phyloP scores from a whole-genome alignment of 345 rosid genomes.

The Citrus medica region DNA sequence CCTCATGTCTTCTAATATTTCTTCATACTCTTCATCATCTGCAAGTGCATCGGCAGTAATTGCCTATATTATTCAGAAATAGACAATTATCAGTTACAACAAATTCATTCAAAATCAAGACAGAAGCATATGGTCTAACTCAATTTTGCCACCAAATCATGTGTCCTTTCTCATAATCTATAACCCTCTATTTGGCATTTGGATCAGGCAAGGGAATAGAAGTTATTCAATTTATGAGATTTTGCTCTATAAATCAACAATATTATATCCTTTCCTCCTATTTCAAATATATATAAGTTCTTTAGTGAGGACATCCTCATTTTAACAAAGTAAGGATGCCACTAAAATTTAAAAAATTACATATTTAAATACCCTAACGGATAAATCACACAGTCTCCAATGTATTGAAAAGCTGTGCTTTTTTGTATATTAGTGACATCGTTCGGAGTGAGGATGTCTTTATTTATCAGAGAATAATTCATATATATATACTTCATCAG shows the following conservation, averaged over 20 bases:
- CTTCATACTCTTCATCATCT: slow-evolving; percentile 31
- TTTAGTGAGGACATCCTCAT: too few relatives aligned
- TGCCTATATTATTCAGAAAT: slow-evolving; percentile 12
- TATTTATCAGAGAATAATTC: too few relatives aligned
- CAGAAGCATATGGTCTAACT: neutral
- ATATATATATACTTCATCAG: too few relatives aligned
- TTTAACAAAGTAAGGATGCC: too few relatives aligned
- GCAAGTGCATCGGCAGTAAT: slow-evolving; percentile 22
- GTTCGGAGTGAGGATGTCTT: too few relatives aligned
- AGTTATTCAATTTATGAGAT: neutral
- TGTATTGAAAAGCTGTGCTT: too few relatives aligned
- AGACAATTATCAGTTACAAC: neutral
- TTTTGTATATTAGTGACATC: too few relatives aligned
- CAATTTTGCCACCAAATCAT: neutral
- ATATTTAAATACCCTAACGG: too few relatives aligned
- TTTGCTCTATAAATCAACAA: neutral
- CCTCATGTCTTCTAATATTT: slow-evolving; percentile 32
- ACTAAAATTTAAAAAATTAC: too few relatives aligned
- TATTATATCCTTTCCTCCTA: neutral
- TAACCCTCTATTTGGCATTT: neutral
- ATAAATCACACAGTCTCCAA: too few relatives aligned
- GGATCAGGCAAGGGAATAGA: neutral
- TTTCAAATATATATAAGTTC: too few relatives aligned
- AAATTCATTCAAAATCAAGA: neutral
- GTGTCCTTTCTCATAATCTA: neutral